Evolutionary conservation across 768 basidiomycete genomes (phyloP).

Genomic region (Naganishia vaughanmartiniae): DNA sequence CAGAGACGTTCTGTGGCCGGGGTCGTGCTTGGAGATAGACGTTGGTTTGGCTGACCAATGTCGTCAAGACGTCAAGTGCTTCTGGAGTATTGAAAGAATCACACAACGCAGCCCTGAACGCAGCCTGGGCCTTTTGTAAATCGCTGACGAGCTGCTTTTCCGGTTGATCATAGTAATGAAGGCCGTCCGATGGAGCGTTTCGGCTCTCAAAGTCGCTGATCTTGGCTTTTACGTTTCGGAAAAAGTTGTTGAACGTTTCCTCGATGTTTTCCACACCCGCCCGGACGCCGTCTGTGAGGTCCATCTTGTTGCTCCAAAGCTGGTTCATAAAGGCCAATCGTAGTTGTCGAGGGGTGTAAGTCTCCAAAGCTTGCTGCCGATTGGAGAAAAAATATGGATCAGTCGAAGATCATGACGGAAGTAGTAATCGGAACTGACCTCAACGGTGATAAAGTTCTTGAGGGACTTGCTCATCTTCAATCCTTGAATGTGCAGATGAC

Average conservation of each 20-base stretch:
- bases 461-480: constrained; percentile 99
- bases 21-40: constrained; percentile 65
- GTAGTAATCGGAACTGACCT: constrained; percentile 38
- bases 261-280: constrained; percentile 85
- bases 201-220: constrained; percentile 57
- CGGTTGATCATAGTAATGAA: constrained; percentile 54
- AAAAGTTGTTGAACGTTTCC: constrained; percentile 87
- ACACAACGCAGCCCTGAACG: constrained; percentile 81
- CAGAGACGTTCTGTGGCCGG: constrained; percentile 56
- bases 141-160: constrained; percentile 69
- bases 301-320: constrained; percentile 86
- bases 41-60: constrained; percentile 80
- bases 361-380: constrained; percentile 76
- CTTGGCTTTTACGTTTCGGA: constrained; percentile 79
- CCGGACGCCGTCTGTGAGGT: constrained; percentile 83
- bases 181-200: constrained; percentile 47
- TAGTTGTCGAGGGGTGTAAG: constrained; percentile 79
- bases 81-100: constrained; percentile 96
- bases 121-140: constrained; percentile 73
- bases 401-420: neutral
- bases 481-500: constrained; percentile 96
- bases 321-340: constrained; percentile 87
- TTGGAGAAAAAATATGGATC: neutral
- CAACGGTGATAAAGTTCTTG: constrained; percentile 97
- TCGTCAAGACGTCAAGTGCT: constrained; percentile 71